Evolutionary conservation across 768 basidiomycete species (phyloP).

Genomic region (Lactarius pseudohatsudake): DNA sequence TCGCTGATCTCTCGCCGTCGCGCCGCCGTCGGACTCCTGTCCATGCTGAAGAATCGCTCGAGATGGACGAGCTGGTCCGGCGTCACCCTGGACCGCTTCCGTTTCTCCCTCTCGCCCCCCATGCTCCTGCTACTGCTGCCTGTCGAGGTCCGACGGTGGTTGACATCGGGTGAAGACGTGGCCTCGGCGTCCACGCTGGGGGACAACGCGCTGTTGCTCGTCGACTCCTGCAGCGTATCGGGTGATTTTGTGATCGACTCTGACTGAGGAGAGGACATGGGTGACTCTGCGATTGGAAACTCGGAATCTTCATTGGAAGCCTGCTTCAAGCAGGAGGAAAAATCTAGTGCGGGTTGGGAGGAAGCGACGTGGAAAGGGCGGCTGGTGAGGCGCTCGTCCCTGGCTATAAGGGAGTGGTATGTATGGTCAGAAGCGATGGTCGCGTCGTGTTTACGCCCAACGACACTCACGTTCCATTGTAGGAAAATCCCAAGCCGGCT

Average conservation of each 20-base stretch:
- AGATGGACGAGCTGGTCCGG: constrained; percentile 77
- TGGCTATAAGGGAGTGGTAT: constrained; percentile 13
- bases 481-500: constrained; percentile 30
- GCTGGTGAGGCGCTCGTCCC: constrained; percentile 23
- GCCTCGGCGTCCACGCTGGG: constrained; percentile 18
- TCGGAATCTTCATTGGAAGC: constrained; percentile 13
- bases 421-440: background rate
- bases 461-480: constrained; percentile 28
- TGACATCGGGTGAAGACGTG: constrained; percentile 23
- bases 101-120: constrained; percentile 47
- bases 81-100: constrained; percentile 76
- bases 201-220: constrained; percentile 19
- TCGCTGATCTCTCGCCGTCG: constrained; percentile 73
- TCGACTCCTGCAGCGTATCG: constrained; percentile 13
- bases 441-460: background rate
- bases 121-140: constrained; percentile 31
- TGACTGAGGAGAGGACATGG: constrained; percentile 26
- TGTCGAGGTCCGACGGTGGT: constrained; percentile 18
- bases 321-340: constrained; percentile 8
- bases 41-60: constrained; percentile 65
- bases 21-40: constrained; percentile 70
- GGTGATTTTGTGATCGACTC: constrained; percentile 26
- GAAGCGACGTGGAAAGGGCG: constrained; percentile 5
- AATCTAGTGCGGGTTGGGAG: constrained; percentile 10
- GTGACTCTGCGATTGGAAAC: constrained; percentile 16